These are phyloP conservation scores for Biancaea sappan DNA, from an alignment of 306 rosid species.

Conservation along the genomic window DNA sequence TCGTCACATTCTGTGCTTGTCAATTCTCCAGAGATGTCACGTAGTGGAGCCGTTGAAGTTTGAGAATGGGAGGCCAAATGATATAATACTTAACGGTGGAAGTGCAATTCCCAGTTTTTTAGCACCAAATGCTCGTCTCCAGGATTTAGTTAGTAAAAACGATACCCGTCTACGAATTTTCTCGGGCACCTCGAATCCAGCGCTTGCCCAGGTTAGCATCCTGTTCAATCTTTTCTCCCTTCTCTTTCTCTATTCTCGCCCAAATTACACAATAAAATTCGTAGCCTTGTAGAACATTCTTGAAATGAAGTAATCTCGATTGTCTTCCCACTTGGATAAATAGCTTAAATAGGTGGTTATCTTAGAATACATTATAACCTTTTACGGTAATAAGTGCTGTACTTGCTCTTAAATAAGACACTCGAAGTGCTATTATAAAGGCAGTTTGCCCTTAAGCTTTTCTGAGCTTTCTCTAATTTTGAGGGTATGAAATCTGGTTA, in stretches of 20 bases:
- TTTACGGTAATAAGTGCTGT: background rate
- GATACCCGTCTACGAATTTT: conserved; percentile 77
- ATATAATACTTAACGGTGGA: conserved; percentile 26
- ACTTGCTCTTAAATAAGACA: background rate
- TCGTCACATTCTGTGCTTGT: background rate
- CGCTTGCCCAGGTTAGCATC: conserved; percentile 62
- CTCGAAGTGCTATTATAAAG: background rate
- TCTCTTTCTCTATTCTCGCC: background rate
- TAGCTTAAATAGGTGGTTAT: background rate
- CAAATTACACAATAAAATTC: background rate
- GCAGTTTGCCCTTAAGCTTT: background rate
- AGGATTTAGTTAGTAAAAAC: conserved; percentile 43
- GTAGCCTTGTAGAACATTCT: background rate
- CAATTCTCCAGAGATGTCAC: conserved; percentile 46
- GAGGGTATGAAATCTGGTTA: background rate
- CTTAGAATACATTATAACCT: background rate
- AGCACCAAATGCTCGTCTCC: conserved; percentile 37
- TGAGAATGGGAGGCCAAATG: conserved; percentile 60
- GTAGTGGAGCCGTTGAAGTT: conserved; percentile 50
- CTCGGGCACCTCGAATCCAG: conserved; percentile 85
- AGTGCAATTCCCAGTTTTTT: conserved; percentile 45
- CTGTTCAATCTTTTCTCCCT: background rate
- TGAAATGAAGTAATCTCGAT: background rate
- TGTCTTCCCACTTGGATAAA: background rate
- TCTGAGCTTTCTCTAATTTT: background rate